Evolutionary conservation across 2,329 filamentous ascomycete species (phyloP), one percentile per base, ranked within the genome.

Genomic region (Bipolaris victoriae): DNA sequence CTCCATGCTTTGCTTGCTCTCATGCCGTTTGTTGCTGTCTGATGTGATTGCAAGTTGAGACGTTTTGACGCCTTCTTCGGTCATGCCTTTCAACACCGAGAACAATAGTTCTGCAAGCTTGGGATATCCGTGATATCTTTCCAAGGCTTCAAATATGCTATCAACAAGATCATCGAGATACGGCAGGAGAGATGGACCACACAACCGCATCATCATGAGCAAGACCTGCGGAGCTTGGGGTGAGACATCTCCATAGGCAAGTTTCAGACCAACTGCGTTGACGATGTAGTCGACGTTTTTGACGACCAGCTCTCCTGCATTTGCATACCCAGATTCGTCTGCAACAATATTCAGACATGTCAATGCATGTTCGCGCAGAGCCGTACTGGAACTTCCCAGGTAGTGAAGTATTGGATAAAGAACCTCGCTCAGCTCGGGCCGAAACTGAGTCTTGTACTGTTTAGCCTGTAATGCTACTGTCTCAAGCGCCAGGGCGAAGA

Each of bases 251-350:
- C 97, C 91, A 0, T 91, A 91, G 67, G 97, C 97, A 7, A 99
- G 84, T 60, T 92, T 90, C 58, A 98, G 78, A 0, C 91, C 91
- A 15, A 99, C 87, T 0, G 95, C 91, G 71, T 98, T 98, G 59
- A 98, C 89, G 77, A 99, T 90, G 74, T 99, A 99, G 76, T 99
- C 95, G 15, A 92, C 93, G 60, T 99, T 99, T 50, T 90, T 87
- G 26, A 98, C 85, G 37, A 99, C 88, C 63, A 99, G 80, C 15
- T 90, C 87, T 24, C 89, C 89, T 4, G 94, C 89, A 66, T 83
- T 88, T 0, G 72, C 60, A 68, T 98, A 99, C 1, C 85, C 86
- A 67, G 92, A 97, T 0, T 89, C 84, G 2, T 77, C 71, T 1
- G 94, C 89, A n/a, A 97, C 81, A 16, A 87, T 86, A 69, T 97